Conservation (phyloP, 495 filamentous ascomycete genomes). For the Trichoderma erinaceum region DNA sequence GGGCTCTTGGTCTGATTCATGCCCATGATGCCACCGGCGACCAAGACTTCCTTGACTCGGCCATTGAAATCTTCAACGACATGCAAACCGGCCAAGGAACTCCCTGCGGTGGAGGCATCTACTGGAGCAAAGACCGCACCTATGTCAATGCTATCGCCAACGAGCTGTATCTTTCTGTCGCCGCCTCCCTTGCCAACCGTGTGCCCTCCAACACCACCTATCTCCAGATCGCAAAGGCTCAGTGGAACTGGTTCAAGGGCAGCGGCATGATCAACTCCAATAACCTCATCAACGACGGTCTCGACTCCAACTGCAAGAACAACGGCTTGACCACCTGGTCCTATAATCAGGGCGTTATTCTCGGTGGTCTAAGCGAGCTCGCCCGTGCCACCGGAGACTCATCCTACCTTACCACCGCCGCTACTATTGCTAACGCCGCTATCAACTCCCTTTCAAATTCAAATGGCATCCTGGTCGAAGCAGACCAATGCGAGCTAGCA, state of each 20-base stretch:
- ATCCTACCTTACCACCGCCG: slow-evolving; percentile 50
- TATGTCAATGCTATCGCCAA: slow-evolving; percentile 71
- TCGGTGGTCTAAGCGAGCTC: slow-evolving; percentile 67
- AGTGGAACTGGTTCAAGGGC: slow-evolving; percentile 64
- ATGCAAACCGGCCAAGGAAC: slow-evolving; percentile 53
- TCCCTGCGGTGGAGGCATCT: slow-evolving; percentile 58
- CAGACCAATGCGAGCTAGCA: slow-evolving; percentile 50
- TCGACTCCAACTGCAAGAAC: slow-evolving; percentile 56
- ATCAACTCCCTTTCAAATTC: slow-evolving; percentile 48
- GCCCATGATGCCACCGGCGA: slow-evolving; percentile 57
- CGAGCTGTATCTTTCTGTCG: slow-evolving; percentile 64
- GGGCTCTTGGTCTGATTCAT: slow-evolving; percentile 61
- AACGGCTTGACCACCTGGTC: slow-evolving; percentile 60
- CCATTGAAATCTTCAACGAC: slow-evolving; percentile 54
- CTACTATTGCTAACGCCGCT: slow-evolving; percentile 58
- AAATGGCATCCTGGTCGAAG: slow-evolving; percentile 60
- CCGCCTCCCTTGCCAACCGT: slow-evolving; percentile 68
- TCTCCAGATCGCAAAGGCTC: slow-evolving; percentile 46
- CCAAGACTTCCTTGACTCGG: slow-evolving; percentile 47
- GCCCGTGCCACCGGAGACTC: slow-evolving; percentile 47
- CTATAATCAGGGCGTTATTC: slow-evolving; percentile 77
- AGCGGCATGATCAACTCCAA: slow-evolving; percentile 60
- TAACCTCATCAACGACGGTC: slow-evolving; percentile 66
- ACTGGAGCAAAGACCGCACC: slow-evolving; percentile 56
- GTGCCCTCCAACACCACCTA: slow-evolving; percentile 45